Percentiles rank a stretch among this genome's conserved stretches.
These are phyloP conservation scores for Anthostomella pinea DNA, from an alignment of 2,329 filamentous ascomycete species.

Conservation along the genomic window DNA sequence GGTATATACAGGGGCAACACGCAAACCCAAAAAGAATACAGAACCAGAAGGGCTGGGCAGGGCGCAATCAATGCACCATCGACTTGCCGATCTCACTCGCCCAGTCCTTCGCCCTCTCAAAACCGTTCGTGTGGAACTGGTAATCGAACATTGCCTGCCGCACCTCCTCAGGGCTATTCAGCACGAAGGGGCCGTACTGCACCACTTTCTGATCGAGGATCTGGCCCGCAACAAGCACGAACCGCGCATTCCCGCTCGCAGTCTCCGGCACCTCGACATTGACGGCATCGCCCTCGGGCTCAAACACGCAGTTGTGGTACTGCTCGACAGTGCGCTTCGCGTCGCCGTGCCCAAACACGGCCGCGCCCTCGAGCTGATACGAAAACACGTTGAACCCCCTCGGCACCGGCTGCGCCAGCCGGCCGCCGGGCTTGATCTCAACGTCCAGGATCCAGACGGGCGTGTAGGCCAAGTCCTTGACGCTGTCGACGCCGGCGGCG, in stretches of 20 bases:
- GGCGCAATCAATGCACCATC: slow-evolving; percentile 23
- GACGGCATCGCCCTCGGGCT: slow-evolving; percentile 72
- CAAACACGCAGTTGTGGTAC: slow-evolving; percentile 89
- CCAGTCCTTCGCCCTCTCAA: slow-evolving; percentile 68
- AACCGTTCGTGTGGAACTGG: slow-evolving; percentile 63
- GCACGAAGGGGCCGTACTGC: slow-evolving; percentile 69
- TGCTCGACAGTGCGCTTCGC: slow-evolving; percentile 55
- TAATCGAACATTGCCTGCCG: slow-evolving; percentile 67
- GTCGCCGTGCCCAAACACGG: slow-evolving; percentile 56
- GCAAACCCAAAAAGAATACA: slow-evolving; percentile 1
- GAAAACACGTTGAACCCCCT: slow-evolving; percentile 85
- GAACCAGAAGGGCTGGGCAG: background rate
- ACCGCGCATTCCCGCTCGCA: slow-evolving; percentile 50
- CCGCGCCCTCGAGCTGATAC: slow-evolving; percentile 76
- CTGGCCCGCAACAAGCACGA: slow-evolving; percentile 67
- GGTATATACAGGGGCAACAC: background rate
- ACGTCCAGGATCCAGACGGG: slow-evolving; percentile 96
- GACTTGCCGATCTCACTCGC: slow-evolving; percentile 53
- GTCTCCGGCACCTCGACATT: slow-evolving; percentile 65
- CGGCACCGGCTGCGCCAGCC: slow-evolving; percentile 71
- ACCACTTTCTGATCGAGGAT: slow-evolving; percentile 68
- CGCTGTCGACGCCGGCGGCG: slow-evolving; percentile 77
- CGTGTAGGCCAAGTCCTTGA: slow-evolving; percentile 90
- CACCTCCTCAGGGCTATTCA: slow-evolving; percentile 60
- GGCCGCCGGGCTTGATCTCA: slow-evolving; percentile 74